These are phyloP conservation scores for Podosphaera fusca DNA, from an alignment of 2,329 filamentous ascomycete species.

Conservation along the genomic window DNA sequence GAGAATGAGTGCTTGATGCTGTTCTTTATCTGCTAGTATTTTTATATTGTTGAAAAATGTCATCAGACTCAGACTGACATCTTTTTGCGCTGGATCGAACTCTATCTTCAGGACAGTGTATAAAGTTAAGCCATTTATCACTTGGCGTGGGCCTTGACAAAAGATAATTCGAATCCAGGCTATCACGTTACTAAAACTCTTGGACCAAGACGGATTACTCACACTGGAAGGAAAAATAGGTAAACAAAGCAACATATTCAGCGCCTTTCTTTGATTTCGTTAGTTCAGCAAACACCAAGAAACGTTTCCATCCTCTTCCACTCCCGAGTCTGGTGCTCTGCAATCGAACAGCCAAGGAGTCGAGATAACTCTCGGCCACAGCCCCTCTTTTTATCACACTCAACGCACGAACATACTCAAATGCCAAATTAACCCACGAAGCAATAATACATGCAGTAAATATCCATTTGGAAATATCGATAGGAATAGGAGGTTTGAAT, in stretches of 20 bases:
- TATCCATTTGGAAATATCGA: constrained; percentile 76
- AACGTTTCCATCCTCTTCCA: constrained; percentile 65
- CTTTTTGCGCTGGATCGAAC: constrained; percentile 34
- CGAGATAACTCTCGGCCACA: constrained; percentile 77
- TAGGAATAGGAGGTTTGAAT: constrained; percentile 54
- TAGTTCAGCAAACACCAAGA: constrained; percentile 47
- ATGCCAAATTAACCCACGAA: constrained; percentile 61
- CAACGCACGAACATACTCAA: constrained; percentile 57
- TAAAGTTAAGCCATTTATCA: constrained; percentile 71
- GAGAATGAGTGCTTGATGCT: constrained; percentile 59
- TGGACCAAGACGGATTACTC: constrained; percentile 14
- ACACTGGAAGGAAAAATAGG: constrained; percentile 46
- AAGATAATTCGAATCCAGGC: constrained; percentile 75
- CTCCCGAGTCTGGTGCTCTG: constrained; percentile 57
- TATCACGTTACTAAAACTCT: constrained; percentile 16
- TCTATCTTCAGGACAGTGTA: constrained; percentile 62
- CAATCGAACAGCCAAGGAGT: constrained; percentile 62
- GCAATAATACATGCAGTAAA: constrained; percentile 82
- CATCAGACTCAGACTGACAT: constrained; percentile 38
- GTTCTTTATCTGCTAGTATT: constrained; percentile 47
- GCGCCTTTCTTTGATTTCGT: constrained; percentile 51
- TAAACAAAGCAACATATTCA: constrained; percentile 49
- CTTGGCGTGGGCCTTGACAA: constrained; percentile 79
- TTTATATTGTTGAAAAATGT: constrained; percentile 71
- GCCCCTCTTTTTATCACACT: constrained; percentile 66